Percentiles rank a stretch among this genome's conserved stretches.
Evolutionary conservation across 331 rosid genomes (phyloP).

Genomic region (Rosa hybrid): DNA sequence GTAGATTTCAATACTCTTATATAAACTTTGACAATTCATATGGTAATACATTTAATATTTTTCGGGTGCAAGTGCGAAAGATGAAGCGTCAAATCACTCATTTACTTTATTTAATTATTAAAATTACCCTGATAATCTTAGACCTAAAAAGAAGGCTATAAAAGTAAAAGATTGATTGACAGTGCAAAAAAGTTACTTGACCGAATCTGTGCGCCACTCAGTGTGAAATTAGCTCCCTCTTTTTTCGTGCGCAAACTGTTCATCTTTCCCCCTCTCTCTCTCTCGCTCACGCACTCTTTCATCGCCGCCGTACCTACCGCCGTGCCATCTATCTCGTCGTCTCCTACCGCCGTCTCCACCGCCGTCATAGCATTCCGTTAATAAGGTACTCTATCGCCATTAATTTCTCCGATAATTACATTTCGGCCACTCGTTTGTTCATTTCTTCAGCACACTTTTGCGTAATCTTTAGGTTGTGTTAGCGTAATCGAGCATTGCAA

Average conservation of each 20-base stretch:
- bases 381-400: slow-evolving; percentile 31
- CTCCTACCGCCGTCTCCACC: slow-evolving; percentile 17
- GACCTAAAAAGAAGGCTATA: background rate
- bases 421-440: background rate
- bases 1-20: too few relatives aligned
- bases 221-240: slow-evolving; percentile 31
- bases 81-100: too few relatives aligned
- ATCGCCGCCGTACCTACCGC: slow-evolving; percentile 31
- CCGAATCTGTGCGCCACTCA: background rate
- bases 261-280: slow-evolving; percentile 13
- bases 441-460: slow-evolving; percentile 6
- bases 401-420: slow-evolving; percentile 27
- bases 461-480: background rate
- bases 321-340: slow-evolving; percentile 22
- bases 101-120: background rate
- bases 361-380: slow-evolving; percentile 19
- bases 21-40: too few relatives aligned
- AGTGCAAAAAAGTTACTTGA: slow-evolving; percentile 27
- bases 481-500: slow-evolving; percentile 33
- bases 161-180: slow-evolving; percentile 20
- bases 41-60: too few relatives aligned
- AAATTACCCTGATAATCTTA: background rate
- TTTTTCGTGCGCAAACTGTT: slow-evolving; percentile 38
- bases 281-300: slow-evolving; percentile 6
- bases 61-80: too few relatives aligned